These are phyloP conservation scores for Coelastrella sp. DNA, from an alignment of 139 green algal species.

Conservation along the genomic window DNA sequence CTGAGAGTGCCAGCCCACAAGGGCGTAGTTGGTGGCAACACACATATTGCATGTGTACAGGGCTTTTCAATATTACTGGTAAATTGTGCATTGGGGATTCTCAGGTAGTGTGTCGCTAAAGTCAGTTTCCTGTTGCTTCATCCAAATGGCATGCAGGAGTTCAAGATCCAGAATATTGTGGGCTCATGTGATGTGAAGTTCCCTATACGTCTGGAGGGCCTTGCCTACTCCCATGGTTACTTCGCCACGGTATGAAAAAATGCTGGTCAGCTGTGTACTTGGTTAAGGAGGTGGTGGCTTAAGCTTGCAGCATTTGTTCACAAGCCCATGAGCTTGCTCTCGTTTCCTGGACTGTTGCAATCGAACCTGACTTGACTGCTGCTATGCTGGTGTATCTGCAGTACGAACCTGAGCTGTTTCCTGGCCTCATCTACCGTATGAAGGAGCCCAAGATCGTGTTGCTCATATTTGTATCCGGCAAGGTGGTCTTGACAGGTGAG, in stretches of 20 bases:
- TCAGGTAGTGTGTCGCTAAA: background rate
- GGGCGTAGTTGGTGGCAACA: too few species aligned
- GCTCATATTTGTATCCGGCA: constrained; percentile 99
- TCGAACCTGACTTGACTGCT: background rate
- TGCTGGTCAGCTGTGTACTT: too few species aligned
- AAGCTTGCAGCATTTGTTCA: too few species aligned
- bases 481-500: constrained; percentile 81
- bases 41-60: too few species aligned
- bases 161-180: constrained; percentile 99
- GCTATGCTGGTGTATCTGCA: constrained; percentile 42
- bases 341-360: too few species aligned
- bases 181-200: constrained; percentile 98
- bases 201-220: constrained; percentile 96
- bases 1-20: too few species aligned
- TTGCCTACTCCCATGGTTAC: constrained; percentile 85
- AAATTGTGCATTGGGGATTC: too few species aligned
- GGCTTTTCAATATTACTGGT: too few species aligned
- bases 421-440: constrained; percentile 99
- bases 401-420: constrained; percentile 99
- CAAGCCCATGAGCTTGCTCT: too few species aligned
- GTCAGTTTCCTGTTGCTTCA: background rate
- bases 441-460: constrained; percentile 98
- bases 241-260: constrained; percentile 92
- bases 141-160: too few species aligned
- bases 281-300: too few species aligned